Evolutionary conservation across 495 filamentous ascomycete genomes (phyloP), one percentile per base, ranked within the genome.

Genomic region (Penicillium fimorum): DNA sequence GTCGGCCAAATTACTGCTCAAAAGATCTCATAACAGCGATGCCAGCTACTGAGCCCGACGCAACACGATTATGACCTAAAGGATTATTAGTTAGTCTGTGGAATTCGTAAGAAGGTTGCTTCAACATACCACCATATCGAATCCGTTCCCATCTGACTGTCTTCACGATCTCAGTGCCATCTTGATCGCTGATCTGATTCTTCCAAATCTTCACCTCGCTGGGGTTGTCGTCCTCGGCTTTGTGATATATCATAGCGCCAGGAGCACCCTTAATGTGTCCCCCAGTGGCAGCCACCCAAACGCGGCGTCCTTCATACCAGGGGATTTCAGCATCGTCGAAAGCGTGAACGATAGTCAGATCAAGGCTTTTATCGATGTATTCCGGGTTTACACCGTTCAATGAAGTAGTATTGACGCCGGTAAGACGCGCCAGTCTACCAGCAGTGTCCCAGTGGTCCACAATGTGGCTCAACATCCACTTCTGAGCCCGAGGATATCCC

Each of bases 311-410:
- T 63, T 79, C 74, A 30, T 70, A 66, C 70, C 79, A 89, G 0
- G 89, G 85, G 61, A 95, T 93, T 54, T 93, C 88, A 43, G 73
- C 75, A 68, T 95, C 90, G 61, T 93, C 82, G 50, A 75, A 78
- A 15, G 90, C 84, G 65, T 93, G 90, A 11, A 95, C 77, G 20
- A 95, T 71, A n/a, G 78, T 79, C n/a, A 95, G 70, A 50, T 85
- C 79, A 15, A 91, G 57, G 22, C 75, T 77, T 53, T 73, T 77
- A 33, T 73, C 76, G 0, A 80, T 79, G 25, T 79, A 73, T 1
- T 61, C 47, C 15, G 58, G 41, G 0, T 67, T 61, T 3, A 58
- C 53, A 18, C 62, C 58, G 35, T 69, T 63, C 24, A 61, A 47
- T 0, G 41, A 53, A 3, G 64, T 57, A 8, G 64, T 38, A n/a